Evolutionary conservation across 805 yeast genomes (phyloP).

Genomic region (Dipodascus albidus): DNA sequence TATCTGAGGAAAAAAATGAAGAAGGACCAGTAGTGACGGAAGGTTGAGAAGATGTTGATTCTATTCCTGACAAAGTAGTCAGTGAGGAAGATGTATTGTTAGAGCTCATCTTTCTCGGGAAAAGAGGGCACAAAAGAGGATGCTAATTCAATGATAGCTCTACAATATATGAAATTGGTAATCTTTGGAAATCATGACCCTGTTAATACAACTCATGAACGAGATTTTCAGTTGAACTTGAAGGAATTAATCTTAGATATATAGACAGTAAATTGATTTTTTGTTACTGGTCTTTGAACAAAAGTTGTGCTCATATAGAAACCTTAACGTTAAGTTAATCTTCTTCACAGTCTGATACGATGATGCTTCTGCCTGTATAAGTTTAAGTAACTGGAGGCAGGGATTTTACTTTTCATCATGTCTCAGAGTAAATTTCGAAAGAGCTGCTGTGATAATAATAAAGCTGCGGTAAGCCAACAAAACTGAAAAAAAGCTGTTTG

Average conservation of each 20-base stretch:
- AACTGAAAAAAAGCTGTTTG: no score
- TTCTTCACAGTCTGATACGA: neutral
- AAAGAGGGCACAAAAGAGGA: no score
- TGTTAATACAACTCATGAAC: neutral
- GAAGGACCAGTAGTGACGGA: neutral
- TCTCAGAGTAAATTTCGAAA: no score
- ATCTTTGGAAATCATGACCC: neutral
- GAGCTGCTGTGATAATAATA: no score
- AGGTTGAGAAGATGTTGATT: neutral
- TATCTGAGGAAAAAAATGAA: neutral
- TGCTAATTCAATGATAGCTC: neutral
- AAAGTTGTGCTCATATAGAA: neutral
- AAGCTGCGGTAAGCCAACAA: no score
- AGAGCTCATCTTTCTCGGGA: neutral
- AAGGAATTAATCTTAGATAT: neutral
- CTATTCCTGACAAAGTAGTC: neutral
- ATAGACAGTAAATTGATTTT: neutral
- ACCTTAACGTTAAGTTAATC: neutral
- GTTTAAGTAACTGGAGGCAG: neutral
- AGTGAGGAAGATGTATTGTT: neutral
- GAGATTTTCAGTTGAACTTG: neutral
- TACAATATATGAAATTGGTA: neutral
- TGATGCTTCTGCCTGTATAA: neutral
- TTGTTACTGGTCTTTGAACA: neutral
- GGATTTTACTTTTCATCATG: neutral